Percentiles rank a stretch among this genome's conserved stretches.
Evolutionary conservation across 345 rosid species (phyloP).

Genomic region (Eucalyptus pauciflora): DNA sequence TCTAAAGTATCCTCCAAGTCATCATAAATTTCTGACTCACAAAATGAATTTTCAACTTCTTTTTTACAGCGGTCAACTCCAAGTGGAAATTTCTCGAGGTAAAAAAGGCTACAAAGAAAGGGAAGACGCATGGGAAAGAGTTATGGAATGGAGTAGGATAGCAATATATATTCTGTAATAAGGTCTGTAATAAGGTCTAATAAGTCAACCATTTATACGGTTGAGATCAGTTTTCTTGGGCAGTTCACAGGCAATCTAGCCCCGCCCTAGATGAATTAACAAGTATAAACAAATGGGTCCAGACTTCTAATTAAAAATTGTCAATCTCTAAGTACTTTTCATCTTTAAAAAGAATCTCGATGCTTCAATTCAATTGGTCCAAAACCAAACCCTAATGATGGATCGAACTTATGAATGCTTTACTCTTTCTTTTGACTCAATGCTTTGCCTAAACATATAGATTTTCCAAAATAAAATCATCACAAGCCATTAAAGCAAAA

Average conservation of each 20-base stretch:
- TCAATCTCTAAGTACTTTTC: not conserved
- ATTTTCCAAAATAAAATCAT: not conserved
- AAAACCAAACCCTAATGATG: not conserved
- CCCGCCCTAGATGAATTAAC: slow-evolving; percentile 11
- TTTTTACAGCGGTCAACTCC: not conserved
- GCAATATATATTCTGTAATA: not conserved
- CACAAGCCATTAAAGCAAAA: not conserved
- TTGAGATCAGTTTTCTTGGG: slow-evolving; percentile 53
- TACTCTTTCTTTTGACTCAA: not conserved
- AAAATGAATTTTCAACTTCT: not conserved
- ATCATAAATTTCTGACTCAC: not conserved
- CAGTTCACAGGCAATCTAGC: slow-evolving; percentile 47
- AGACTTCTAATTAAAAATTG: not conserved
- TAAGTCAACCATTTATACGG: slow-evolving; percentile 15
- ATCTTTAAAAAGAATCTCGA: not conserved
- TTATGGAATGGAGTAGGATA: not conserved
- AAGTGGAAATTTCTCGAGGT: not conserved
- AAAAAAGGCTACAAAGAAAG: not conserved
- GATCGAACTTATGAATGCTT: not conserved
- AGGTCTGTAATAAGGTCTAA: not conserved
- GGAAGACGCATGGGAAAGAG: not conserved
- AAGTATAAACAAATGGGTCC: not conserved
- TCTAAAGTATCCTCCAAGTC: not conserved
- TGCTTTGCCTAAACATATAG: not conserved
- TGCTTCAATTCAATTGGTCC: not conserved